These are phyloP conservation scores for Fusarium clavum DNA, from an alignment of 2,329 filamentous ascomycete species.

Conservation along the genomic window DNA sequence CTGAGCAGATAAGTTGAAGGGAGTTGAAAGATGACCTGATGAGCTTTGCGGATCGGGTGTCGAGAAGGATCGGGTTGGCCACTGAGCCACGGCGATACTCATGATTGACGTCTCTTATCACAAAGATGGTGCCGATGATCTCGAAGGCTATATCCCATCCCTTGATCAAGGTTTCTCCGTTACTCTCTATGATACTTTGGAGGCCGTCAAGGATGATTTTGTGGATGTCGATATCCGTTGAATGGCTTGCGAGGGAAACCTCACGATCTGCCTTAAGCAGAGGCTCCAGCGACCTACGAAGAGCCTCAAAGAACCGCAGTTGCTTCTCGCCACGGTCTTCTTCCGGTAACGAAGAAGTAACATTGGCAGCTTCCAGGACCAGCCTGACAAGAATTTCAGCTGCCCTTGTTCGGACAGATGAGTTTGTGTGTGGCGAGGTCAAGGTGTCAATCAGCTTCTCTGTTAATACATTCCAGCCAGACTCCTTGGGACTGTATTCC, in stretches of 20 bases:
- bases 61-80: conserved; percentile 53
- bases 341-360: conserved; percentile 64
- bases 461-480: conserved; percentile 80
- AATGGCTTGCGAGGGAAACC: conserved; percentile 67
- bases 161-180: conserved; percentile 82
- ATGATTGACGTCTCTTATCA: conserved; percentile 54
- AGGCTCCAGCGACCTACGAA: conserved; percentile 67
- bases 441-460: conserved; percentile 65
- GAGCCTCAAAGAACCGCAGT: conserved; percentile 74
- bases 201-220: conserved; percentile 82
- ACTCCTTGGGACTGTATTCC: conserved; percentile 71
- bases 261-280: conserved; percentile 67
- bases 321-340: conserved; percentile 72
- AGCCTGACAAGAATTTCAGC: conserved; percentile 73
- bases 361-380: conserved; percentile 67
- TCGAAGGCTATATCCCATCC: conserved; percentile 91
- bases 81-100: conserved; percentile 50
- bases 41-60: conserved; percentile 75
- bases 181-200: conserved; percentile 86
- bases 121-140: conserved; percentile 85
- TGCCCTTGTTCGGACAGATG: conserved; percentile 68
- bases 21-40: conserved; percentile 90
- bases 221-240: conserved; percentile 82
- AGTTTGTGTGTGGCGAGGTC: conserved; percentile 59
- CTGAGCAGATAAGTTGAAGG: conserved; percentile 91